Evolutionary conservation across 2,329 filamentous ascomycete genomes (phyloP), one percentile per base, ranked within the genome.

Genomic region (Sporothrix curviconia): DNA sequence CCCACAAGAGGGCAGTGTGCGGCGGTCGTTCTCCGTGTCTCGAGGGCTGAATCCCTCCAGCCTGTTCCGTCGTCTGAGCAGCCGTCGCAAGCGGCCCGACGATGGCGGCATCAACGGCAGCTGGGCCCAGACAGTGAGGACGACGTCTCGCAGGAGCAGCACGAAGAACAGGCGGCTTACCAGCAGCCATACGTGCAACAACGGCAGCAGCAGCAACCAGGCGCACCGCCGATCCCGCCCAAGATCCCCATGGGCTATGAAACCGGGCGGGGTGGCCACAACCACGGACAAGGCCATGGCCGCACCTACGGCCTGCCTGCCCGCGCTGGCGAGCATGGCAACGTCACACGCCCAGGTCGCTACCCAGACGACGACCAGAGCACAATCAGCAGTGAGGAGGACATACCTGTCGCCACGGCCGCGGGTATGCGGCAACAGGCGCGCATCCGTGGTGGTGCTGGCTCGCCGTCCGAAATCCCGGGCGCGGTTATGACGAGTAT

Each of bases 21-120:
- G 37, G 42, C 60, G 55, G n/a, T 61, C 59, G 8, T 59, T 89
- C 84, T 3, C 73, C 86, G 6, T 82, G 79, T 7, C 76, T 78
- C 19, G 79, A 12, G 78, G 82, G 57, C 74, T 76, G 19, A 74
- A 74, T 7, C 63, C 61, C 1, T 56, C 62, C 30, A 62, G 64
- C 17, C 52, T 71, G 32, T 59, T 71, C 50, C 68, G 69, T 4
- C 66, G 68, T 7, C 54, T 72, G 69, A 71, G 76, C 67, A 65
- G 72, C 66, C 69, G 74, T 66, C 62, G 73, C 66, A 54, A 72
- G 64, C 64, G 68, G 34, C 67, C 69, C 1, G 74, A 80, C 54
- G 77, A 80, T 43, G 80, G 76, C 22, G 79, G 78, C 3, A 81
- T 82, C 62, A 82, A 83, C 59, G 80, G 79, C 1, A 74, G 71